Conservation (phyloP, 169 alveolate species). For the Plasmodium fragile region DNA sequence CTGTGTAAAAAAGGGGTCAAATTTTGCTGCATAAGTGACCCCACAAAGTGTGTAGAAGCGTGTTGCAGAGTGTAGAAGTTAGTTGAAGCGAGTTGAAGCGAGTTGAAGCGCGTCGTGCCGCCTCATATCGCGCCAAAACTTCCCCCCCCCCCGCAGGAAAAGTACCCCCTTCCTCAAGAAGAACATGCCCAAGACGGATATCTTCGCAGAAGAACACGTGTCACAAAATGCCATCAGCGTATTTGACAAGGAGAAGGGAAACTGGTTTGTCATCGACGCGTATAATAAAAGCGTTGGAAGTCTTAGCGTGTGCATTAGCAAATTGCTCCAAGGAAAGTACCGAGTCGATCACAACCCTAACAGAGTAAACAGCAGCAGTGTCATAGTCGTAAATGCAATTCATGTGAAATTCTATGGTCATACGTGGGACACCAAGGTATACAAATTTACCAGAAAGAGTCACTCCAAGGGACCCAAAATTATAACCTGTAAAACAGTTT, state of each 20-base stretch:
- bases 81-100: too few species aligned
- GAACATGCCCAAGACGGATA: constrained; percentile 89
- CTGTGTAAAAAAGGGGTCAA: neutral
- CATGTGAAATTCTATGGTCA: constrained; percentile 90
- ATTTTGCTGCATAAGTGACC: neutral
- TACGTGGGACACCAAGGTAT: constrained; percentile 93
- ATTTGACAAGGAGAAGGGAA: constrained; percentile 87
- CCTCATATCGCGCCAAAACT: neutral
- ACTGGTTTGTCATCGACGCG: constrained; percentile 91
- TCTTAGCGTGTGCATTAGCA: constrained; percentile 81
- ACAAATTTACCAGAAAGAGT: constrained; percentile 89
- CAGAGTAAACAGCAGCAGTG: constrained; percentile 88
- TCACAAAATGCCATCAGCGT: constrained; percentile 86
- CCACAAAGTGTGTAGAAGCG: too few species aligned
- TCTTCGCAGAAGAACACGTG: constrained; percentile 87
- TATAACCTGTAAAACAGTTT: constrained; percentile 91
- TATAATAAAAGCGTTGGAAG: constrained; percentile 87
- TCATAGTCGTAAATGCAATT: constrained; percentile 92
- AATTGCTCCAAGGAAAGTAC: constrained; percentile 85
- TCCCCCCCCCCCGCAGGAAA: constrained; percentile 76
- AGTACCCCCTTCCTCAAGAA: constrained; percentile 87
- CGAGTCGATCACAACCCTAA: constrained; percentile 82
- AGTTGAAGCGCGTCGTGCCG: neutral
- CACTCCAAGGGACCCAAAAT: constrained; percentile 90
- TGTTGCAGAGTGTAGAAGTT: too few species aligned